These are phyloP conservation scores for Capsicum rhomboideum DNA, from an alignment of 257 asterid species.

Conservation along the genomic window DNA sequence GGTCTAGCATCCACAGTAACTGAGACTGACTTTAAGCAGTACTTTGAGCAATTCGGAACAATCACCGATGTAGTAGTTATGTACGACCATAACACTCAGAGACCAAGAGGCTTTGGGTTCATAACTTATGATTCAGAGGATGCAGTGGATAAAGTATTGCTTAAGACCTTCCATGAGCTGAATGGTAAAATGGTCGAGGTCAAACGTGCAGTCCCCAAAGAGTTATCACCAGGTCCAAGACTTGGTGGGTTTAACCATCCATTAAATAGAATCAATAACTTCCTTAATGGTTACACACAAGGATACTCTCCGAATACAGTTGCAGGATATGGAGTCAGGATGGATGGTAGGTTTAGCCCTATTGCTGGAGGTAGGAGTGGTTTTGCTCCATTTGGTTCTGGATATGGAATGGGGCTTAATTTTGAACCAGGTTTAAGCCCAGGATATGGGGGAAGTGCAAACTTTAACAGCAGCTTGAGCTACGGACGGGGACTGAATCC, in stretches of 20 bases:
- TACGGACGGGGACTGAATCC: slow-evolving; percentile 15
- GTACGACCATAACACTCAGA: slow-evolving; percentile 26
- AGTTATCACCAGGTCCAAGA: slow-evolving; percentile 21
- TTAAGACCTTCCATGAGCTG: slow-evolving; percentile 20
- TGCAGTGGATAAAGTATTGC: slow-evolving; percentile 20
- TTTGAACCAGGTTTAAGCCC: slow-evolving; percentile 16
- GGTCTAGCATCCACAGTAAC: slow-evolving; percentile 26
- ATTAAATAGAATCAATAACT: slow-evolving; percentile 13
- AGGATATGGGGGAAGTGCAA: slow-evolving; percentile 11
- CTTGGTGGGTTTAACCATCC: slow-evolving; percentile 17
- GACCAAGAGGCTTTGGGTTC: slow-evolving; percentile 27
- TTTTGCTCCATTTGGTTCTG: slow-evolving; percentile 16
- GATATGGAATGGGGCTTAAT: slow-evolving; percentile 17
- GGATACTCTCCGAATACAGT: slow-evolving; percentile 17
- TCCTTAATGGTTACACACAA: slow-evolving; percentile 14
- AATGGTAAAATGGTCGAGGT: slow-evolving; percentile 28
- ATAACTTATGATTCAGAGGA: slow-evolving; percentile 24
- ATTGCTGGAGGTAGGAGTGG: slow-evolving; percentile 16
- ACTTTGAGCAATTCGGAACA: slow-evolving; percentile 20
- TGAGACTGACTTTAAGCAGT: slow-evolving; percentile 16
- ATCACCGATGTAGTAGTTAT: slow-evolving; percentile 24
- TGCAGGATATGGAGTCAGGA: slow-evolving; percentile 23
- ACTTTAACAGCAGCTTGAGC: slow-evolving; percentile 11
- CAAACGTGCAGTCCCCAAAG: slow-evolving; percentile 22
- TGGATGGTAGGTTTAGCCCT: slow-evolving; percentile 13